Evolutionary conservation across 1,139 yeast species (phyloP).

Genomic region (Kodamaea suecica): DNA sequence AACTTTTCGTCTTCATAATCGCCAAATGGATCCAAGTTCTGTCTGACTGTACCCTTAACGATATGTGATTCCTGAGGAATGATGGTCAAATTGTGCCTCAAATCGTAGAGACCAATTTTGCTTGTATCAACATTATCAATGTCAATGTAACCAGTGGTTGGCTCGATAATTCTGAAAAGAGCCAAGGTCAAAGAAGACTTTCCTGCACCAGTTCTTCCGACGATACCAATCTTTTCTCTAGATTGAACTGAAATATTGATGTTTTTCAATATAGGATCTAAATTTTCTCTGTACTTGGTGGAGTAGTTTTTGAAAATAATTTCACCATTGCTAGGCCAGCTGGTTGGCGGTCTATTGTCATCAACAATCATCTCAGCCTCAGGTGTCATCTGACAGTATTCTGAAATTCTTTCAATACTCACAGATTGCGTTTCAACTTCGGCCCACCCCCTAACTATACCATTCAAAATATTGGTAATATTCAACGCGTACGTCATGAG

Average conservation of each 20-base stretch:
- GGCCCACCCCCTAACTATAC: constrained; percentile 27
- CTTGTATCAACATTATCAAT: constrained; percentile 27
- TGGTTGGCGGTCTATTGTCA: constrained; percentile 20
- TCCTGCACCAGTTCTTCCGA: constrained; percentile 34
- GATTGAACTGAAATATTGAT: constrained; percentile 22
- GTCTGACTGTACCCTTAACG: constrained; percentile 28
- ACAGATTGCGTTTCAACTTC: constrained; percentile 27
- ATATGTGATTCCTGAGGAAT: constrained; percentile 34
- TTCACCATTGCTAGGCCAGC: constrained; percentile 26
- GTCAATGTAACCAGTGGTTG: constrained; percentile 25
- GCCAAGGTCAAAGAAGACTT: constrained; percentile 31
- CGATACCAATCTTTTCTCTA: constrained; percentile 30
- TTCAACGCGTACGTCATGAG: constrained; percentile 27
- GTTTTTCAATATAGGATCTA: constrained; percentile 27
- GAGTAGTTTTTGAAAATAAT: constrained; percentile 24
- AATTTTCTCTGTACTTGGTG: constrained; percentile 26
- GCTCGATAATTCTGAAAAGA: constrained; percentile 29
- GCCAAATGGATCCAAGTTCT: constrained; percentile 30
- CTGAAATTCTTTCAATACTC: constrained; percentile 27
- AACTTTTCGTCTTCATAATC: constrained; percentile 23
- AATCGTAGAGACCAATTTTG: constrained; percentile 25
- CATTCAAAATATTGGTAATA: constrained; percentile 22
- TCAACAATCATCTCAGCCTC: constrained; percentile 27
- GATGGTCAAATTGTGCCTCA: constrained; percentile 27
- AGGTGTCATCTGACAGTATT: constrained; percentile 23